These are phyloP conservation scores for Didymellaceae sp. DNA, from an alignment of 2,329 filamentous ascomycete genomes.

Conservation along the genomic window DNA sequence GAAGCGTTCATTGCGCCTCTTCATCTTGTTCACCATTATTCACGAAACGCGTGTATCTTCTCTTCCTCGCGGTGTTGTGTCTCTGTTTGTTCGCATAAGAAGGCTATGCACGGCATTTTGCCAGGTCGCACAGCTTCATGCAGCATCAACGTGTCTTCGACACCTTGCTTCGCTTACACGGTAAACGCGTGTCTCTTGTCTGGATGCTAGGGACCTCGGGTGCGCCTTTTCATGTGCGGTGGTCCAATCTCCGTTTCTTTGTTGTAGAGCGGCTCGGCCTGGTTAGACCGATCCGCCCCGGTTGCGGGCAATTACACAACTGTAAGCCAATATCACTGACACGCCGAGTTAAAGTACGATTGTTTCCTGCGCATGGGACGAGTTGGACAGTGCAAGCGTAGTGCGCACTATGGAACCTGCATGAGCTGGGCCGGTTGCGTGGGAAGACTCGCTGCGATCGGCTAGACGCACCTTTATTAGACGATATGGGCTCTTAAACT, in stretches of 20 bases:
- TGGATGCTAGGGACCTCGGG: neutral
- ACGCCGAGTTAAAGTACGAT: too few relatives aligned
- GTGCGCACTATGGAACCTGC: too few relatives aligned
- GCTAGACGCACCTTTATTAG: too few relatives aligned
- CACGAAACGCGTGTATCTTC: neutral
- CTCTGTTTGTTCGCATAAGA: neutral
- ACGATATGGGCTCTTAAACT: too few relatives aligned
- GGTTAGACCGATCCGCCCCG: neutral
- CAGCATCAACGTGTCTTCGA: constrained; percentile 6
- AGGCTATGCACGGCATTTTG: too few relatives aligned
- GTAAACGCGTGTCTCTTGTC: neutral
- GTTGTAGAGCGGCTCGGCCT: neutral
- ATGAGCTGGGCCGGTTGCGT: too few relatives aligned
- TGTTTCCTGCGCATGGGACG: too few relatives aligned
- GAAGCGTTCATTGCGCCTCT: constrained; percentile 1
- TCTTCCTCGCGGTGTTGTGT: neutral
- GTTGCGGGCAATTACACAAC: too few relatives aligned
- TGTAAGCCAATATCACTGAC: too few relatives aligned
- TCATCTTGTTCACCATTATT: neutral
- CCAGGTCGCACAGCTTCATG: constrained; percentile 6
- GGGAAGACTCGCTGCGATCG: too few relatives aligned
- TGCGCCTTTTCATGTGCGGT: neutral
- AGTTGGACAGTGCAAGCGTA: too few relatives aligned
- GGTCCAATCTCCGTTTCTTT: constrained; percentile 8
- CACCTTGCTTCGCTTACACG: constrained; percentile 12